Evolutionary conservation across 108 stramenopile genomes (phyloP).

Genomic region (Discostella pseudostelligera): DNA sequence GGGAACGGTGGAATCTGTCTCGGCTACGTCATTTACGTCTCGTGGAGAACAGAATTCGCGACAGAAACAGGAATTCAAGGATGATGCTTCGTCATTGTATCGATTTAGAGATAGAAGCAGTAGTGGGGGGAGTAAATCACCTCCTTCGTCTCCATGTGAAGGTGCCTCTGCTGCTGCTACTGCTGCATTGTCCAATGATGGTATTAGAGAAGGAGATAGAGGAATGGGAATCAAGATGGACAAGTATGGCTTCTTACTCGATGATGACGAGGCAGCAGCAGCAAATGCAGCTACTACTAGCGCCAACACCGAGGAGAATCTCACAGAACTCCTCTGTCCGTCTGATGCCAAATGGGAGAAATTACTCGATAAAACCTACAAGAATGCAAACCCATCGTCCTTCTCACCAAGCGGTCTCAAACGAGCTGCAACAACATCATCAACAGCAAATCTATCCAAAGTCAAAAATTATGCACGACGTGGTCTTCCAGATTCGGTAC

Average conservation of each 20-base stretch:
- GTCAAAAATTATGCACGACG: slow-evolving; percentile 30
- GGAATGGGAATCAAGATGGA: slow-evolving; percentile 10
- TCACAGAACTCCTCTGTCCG: neutral
- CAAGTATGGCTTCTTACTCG: slow-evolving; percentile 34
- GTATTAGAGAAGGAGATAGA: neutral
- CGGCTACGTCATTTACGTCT: too few relatives aligned
- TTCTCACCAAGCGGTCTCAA: neutral
- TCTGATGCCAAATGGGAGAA: slow-evolving; percentile 27
- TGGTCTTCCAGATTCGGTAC: slow-evolving; percentile 30
- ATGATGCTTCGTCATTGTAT: slow-evolving; percentile 66
- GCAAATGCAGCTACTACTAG: neutral
- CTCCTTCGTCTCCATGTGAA: too few relatives aligned
- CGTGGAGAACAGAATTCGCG: neutral
- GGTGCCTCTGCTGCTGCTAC: neutral
- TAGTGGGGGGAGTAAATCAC: neutral
- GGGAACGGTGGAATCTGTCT: slow-evolving; percentile 44
- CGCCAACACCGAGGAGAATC: slow-evolving; percentile 1
- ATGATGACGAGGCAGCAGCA: neutral
- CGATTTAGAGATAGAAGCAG: neutral
- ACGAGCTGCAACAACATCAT: neutral
- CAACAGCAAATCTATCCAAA: slow-evolving; percentile 9
- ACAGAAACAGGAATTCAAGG: slow-evolving; percentile 55
- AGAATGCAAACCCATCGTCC: neutral
- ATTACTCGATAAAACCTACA: slow-evolving; percentile 18
- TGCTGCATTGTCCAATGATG: neutral